Evolutionary conservation across 2,329 filamentous ascomycete genomes (phyloP).

Genomic region (Apiospora phragmitis): DNA sequence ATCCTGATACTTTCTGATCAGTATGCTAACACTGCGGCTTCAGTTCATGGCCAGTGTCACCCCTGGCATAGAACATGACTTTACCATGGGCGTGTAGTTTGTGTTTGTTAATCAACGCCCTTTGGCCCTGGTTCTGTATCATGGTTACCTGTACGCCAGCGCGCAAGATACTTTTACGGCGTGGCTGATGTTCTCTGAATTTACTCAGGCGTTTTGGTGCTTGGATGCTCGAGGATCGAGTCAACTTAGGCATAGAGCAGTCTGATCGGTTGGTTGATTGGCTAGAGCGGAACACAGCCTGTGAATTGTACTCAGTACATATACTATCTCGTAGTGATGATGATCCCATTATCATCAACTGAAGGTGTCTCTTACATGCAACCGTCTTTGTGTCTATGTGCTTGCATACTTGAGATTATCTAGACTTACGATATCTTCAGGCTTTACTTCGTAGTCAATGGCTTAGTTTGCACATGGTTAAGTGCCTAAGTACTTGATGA

Average conservation of each 20-base stretch:
- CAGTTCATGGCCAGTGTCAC: conserved; percentile 86
- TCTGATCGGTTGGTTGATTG: neutral
- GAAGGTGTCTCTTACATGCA: neutral
- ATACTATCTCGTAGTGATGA: conserved; percentile 2
- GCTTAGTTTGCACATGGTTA: neutral
- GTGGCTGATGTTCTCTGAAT: neutral
- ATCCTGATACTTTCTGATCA: neutral
- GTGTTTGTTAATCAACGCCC: neutral
- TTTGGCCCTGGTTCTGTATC: neutral
- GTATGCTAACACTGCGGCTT: neutral
- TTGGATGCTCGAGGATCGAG: conserved; percentile 21
- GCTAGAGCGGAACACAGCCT: conserved; percentile 15
- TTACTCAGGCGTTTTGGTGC: conserved; percentile 17
- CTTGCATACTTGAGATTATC: neutral
- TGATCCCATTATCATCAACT: neutral
- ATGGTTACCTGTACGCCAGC: neutral
- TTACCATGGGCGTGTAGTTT: conserved; percentile 85
- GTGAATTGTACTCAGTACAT: neutral
- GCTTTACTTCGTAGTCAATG: neutral
- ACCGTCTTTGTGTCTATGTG: neutral
- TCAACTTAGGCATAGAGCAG: conserved; percentile 15
- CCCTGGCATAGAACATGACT: conserved; percentile 95
- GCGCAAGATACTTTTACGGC: neutral
- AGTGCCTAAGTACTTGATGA: neutral
- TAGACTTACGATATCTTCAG: too few species aligned